Evolutionary conservation across 148 eudicot genomes (phyloP), one percentile per base, ranked within the genome.

Genomic region (Nepenthes mirabilis): DNA sequence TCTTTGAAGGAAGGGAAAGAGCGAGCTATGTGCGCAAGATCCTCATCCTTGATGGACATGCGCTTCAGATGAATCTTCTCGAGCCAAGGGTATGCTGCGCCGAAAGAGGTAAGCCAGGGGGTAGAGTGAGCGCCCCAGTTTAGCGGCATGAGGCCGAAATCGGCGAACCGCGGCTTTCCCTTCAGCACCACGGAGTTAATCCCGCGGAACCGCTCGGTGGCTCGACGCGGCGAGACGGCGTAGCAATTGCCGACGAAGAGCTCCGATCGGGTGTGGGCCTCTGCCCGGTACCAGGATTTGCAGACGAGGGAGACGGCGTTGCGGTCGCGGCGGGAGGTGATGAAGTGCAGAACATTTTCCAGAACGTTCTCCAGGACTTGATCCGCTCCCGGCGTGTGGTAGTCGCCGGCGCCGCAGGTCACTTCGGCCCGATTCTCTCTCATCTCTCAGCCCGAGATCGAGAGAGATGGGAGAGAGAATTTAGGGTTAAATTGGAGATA

Each of bases 201-300:
- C 8, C 73, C 66, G 2, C 48, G 61, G 75, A 84, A 88, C 49
- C 95, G 69, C 43, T 47, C 69, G 0, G 77, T 75, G 13, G 64
- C 88, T 5, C 86, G 82, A 11, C 49, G 32, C 0, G 91, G 91
- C 0, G 81, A 68, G 1, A 82, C 66, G 0, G 86, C 68, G 59
- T 88, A 88, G 59, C 91, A 88, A 81, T 88, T 88, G 3, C 91
- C 88, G 14, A 88, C 77, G 65, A 78, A 84, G 36, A 88, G 74
- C 59, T 88, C 82, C 54, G 88, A 79, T 70, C 95, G 75, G 56
- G 86, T 88, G 3, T 72, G 73, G 1, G 95, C 80, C 60, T 88
- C 95, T 0, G 78, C 81, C 0, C 78, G 75, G 73, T 69, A 82
- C 95, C 95, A 88, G 3, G 95, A 80, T 36, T 75, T 82, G 66